Base-by-base conservation (phyloP, 1,139 yeast species). In the Meyerozyma elateridarum region DNA sequence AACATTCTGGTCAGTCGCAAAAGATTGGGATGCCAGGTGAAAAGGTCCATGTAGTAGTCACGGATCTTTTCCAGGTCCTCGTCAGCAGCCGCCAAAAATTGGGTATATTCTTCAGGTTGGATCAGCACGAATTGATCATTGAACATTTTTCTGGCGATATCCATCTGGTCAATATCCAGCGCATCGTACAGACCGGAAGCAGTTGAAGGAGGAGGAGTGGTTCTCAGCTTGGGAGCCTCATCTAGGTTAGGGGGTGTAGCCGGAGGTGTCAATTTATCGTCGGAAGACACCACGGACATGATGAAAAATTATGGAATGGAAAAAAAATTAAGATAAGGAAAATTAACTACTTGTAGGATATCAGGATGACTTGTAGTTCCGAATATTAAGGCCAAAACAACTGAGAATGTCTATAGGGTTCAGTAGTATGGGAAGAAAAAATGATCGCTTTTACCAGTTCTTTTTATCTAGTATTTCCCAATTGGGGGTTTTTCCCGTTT, bases 1-100 rank as follows among this genome's bases (percentile, higher is more conserved):
- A 87, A 59, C 32, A 57, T 56, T 25, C 91, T 61, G 12, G 87
- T 64, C 1, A 88, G 64, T 4, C 57, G 59, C 37, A 84, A 55
- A 29, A 80, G 52, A 38, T 71, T 70, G 6, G 62, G 44, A 37
- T 68, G 61, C 79, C 79, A 74, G 28, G 54, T 44, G 49, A 73
- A 74, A 20, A 63, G 48, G 39, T 63, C 61, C 76, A 73, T 68
- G 46, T 71, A 73, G 36, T 60, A 50, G 26, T 53, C 53, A 37
- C 79, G 52, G 28, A 73, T 63, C 22, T 52, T 48, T 20, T 54
- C 49, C 19, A 67, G 58, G 32, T 73, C 79, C 5, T 51, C 48
- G 40, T 70, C 73, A 35, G 48, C 59, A 15, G 65, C 58, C 3
- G 74, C 70, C 25, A 69, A 46, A 36, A 62, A 66, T 45, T 64